Conservation (phyloP, 257 asterid genomes). For the Plantago ovata region DNA sequence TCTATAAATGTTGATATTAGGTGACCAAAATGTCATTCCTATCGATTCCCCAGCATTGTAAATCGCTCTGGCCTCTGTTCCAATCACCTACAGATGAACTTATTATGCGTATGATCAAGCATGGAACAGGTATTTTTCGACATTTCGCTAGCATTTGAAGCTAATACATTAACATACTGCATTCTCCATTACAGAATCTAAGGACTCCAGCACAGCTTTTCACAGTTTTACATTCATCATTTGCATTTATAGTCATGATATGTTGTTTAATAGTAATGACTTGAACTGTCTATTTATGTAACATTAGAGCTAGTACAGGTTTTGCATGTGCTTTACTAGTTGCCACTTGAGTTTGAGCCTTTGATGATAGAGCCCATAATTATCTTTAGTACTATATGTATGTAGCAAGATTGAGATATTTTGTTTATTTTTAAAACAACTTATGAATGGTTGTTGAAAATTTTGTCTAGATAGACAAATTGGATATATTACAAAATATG, state of each 20-base stretch:
- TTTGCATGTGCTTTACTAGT: neutral
- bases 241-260: too few species aligned
- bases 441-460: constrained; percentile 4
- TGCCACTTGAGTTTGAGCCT: too few species aligned
- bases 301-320: neutral
- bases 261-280: too few species aligned
- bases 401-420: neutral
- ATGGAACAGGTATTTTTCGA: neutral
- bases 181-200: too few species aligned
- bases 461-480: constrained; percentile 2
- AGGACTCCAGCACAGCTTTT: too few species aligned
- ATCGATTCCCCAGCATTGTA: constrained; percentile 73
- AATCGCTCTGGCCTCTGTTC: constrained; percentile 69
- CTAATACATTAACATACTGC: neutral
- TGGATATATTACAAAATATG: constrained; percentile 8
- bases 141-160: neutral
- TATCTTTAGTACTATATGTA: too few species aligned
- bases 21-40: constrained; percentile 86
- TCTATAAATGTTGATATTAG: constrained; percentile 65
- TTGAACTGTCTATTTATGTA: too few species aligned
- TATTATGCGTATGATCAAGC: neutral
- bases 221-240: too few species aligned
- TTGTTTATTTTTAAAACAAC: neutral
- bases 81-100: constrained; percentile 45
- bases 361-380: neutral